Conservation (phyloP, 768 basidiomycete genomes). For the Tephrocybe sp. region DNA sequence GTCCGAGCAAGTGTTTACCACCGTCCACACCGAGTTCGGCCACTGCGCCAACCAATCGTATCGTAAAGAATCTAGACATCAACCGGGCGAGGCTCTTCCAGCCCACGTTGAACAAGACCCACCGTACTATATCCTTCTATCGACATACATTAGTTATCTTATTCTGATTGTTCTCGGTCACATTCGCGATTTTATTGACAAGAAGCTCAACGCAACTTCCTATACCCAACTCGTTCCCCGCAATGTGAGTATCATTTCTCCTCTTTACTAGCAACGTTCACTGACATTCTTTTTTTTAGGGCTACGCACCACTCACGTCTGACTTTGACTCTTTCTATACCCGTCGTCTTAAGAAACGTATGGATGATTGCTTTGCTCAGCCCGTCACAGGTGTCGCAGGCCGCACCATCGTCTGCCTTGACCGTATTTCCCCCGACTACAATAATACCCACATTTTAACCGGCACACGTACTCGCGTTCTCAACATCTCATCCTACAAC, state of each 20-base stretch:
- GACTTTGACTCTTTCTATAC: conserved; percentile 99
- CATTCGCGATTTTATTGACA: conserved; percentile 93
- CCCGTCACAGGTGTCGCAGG: conserved; percentile 96
- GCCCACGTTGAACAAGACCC: conserved; percentile 77
- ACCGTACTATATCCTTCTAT: conserved; percentile 88
- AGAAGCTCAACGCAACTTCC: conserved; percentile 63
- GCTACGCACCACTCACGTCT: conserved; percentile 94
- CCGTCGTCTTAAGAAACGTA: conserved; percentile 88
- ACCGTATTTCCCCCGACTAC: conserved; percentile 82
- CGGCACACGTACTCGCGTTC: conserved; percentile 79
- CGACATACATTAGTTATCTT: conserved; percentile 93
- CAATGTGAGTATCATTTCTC: conserved; percentile 54
- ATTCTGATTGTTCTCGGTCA: conserved; percentile 92
- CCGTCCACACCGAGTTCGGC: conserved; percentile 90
- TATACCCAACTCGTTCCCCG: conserved; percentile 84
- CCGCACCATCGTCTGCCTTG: conserved; percentile 83
- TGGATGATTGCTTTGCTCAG: conserved; percentile 94
- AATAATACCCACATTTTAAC: conserved; percentile 77
- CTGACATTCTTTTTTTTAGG: conserved; percentile 54
- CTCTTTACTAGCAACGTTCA: conserved; percentile 6
- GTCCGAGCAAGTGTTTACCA: conserved; percentile 75
- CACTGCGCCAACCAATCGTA: conserved; percentile 80
- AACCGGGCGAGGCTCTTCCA: conserved; percentile 46
- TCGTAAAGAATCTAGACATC: conserved; percentile 67
- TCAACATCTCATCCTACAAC: conserved; percentile 98